Evolutionary conservation across 495 filamentous ascomycete genomes (phyloP).

Genomic region (Podospora pseudoanserina): DNA sequence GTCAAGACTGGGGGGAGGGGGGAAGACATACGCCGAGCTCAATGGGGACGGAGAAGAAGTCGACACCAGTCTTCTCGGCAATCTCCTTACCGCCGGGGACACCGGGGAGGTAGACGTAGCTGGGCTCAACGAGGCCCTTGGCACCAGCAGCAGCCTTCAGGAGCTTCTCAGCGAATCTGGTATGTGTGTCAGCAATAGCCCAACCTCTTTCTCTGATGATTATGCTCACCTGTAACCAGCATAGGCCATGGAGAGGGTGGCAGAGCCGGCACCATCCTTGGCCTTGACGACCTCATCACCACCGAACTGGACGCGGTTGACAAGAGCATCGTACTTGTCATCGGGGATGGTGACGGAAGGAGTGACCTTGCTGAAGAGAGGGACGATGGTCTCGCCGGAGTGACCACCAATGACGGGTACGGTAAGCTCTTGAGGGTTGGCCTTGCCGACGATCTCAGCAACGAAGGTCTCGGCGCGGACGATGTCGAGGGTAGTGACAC

Average conservation of each 20-base stretch:
- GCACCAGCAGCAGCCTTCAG: constrained; percentile 84
- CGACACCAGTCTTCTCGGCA: constrained; percentile 71
- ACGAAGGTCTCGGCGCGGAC: constrained; percentile 98
- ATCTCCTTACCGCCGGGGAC: constrained; percentile 83
- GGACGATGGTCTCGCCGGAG: constrained; percentile 96
- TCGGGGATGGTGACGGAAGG: constrained; percentile 74
- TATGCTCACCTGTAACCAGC: constrained; percentile 77
- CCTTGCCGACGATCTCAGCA: constrained; percentile 74
- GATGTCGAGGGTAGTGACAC: constrained; percentile 96
- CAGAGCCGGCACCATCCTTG: constrained; percentile 92
- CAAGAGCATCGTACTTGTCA: constrained; percentile 79
- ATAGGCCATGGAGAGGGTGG: constrained; percentile 96
- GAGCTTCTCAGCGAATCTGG: constrained; percentile 85
- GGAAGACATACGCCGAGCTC: constrained; percentile 78
- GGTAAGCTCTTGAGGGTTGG: constrained; percentile 72
- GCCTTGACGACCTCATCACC: constrained; percentile 98
- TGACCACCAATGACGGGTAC: constrained; percentile 96
- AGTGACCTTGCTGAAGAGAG: constrained; percentile 87
- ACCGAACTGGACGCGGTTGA: constrained; percentile 95
- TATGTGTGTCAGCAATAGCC: constrained; percentile 27
- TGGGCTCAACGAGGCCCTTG: constrained; percentile 89
- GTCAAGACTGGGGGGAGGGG: not conserved
- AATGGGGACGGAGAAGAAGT: constrained; percentile 94
- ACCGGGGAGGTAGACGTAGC: constrained; percentile 90
- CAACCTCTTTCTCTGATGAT: not conserved